Conservation (phyloP, 805 yeast genomes). For the Candida berthetii region DNA sequence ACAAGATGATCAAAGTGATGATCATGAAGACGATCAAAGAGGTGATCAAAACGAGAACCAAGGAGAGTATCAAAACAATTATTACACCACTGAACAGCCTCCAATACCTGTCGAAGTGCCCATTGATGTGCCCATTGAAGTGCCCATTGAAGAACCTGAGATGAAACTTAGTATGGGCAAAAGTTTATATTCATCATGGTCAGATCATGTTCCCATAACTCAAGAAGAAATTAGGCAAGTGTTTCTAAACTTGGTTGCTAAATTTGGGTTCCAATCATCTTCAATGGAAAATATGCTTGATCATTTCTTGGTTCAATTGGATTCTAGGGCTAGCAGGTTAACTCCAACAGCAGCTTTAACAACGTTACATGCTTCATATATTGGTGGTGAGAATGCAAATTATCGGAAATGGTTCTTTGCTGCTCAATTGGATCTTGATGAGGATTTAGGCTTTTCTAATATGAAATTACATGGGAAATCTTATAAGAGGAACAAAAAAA, state of each 20-base stretch:
- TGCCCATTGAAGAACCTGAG: not conserved
- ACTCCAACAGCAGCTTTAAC: slow-evolving; percentile 63
- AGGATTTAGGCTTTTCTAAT: slow-evolving; percentile 50
- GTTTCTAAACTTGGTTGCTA: slow-evolving; percentile 48
- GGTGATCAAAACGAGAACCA: too few species aligned
- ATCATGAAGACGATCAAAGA: too few species aligned
- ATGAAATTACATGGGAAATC: slow-evolving; percentile 47
- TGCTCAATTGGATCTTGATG: slow-evolving; percentile 74
- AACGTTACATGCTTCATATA: slow-evolving; percentile 82
- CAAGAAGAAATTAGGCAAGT: slow-evolving; percentile 55
- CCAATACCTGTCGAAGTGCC: too few species aligned
- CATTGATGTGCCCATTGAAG: too few species aligned
- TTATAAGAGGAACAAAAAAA: slow-evolving; percentile 32
- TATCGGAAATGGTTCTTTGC: slow-evolving; percentile 91
- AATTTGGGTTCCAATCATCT: slow-evolving; percentile 83
- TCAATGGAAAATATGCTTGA: slow-evolving; percentile 77
- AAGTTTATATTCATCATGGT: slow-evolving; percentile 14
- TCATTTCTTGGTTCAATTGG: slow-evolving; percentile 72
- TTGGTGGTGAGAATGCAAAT: slow-evolving; percentile 86
- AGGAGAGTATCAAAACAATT: too few species aligned
- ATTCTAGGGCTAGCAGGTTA: slow-evolving; percentile 82
- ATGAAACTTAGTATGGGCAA: not conserved
- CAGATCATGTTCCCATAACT: slow-evolving; percentile 64
- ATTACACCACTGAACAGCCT: too few species aligned
- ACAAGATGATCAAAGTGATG: not conserved